A percentile compares a stretch with the other conserved stretches of the same genome.
Evolutionary conservation across 2,329 filamentous ascomycete genomes (phyloP).

Genomic region (Paraphaeosphaeria minitans): DNA sequence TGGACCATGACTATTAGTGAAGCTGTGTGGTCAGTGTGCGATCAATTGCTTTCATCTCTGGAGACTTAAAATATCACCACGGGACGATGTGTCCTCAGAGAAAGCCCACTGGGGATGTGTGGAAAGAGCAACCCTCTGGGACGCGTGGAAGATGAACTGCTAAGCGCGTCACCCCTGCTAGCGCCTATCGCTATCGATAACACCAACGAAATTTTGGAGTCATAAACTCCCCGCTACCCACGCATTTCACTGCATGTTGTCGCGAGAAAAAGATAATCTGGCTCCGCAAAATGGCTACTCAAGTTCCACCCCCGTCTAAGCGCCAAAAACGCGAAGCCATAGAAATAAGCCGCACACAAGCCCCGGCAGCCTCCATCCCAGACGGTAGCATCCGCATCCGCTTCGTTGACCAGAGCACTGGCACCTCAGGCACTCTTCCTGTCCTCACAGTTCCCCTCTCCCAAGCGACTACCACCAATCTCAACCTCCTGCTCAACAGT

Average conservation of each 20-base stretch:
- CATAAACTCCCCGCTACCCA: constrained; percentile 6
- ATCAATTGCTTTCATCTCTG: constrained; percentile 19
- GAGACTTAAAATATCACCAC: not conserved
- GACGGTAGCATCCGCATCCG: constrained; percentile 82
- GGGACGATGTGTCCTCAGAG: not conserved
- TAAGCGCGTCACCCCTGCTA: constrained; percentile 28
- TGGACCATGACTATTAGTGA: constrained; percentile 35
- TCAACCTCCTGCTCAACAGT: constrained; percentile 85
- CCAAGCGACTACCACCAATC: constrained; percentile 85
- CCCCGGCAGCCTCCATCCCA: constrained; percentile 68
- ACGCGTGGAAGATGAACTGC: constrained; percentile 3
- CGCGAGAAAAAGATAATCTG: not conserved
- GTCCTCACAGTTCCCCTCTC: constrained; percentile 75
- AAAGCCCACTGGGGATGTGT: constrained; percentile 3
- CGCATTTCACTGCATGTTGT: not conserved
- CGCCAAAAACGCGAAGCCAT: constrained; percentile 78
- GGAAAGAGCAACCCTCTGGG: constrained; percentile 1
- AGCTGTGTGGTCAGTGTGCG: constrained; percentile 23
- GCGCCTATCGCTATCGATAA: constrained; percentile 31
- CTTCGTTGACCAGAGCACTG: constrained; percentile 81
- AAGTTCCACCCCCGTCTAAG: constrained; percentile 84
- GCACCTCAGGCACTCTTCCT: constrained; percentile 69
- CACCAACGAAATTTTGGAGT: constrained; percentile 25
- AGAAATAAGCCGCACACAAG: constrained; percentile 73
- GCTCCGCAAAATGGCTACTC: constrained; percentile 69